Evolutionary conservation across 345 rosid species (phyloP), one percentile per base, ranked within the genome.

Genomic region (Clarkia xantiana): DNA sequence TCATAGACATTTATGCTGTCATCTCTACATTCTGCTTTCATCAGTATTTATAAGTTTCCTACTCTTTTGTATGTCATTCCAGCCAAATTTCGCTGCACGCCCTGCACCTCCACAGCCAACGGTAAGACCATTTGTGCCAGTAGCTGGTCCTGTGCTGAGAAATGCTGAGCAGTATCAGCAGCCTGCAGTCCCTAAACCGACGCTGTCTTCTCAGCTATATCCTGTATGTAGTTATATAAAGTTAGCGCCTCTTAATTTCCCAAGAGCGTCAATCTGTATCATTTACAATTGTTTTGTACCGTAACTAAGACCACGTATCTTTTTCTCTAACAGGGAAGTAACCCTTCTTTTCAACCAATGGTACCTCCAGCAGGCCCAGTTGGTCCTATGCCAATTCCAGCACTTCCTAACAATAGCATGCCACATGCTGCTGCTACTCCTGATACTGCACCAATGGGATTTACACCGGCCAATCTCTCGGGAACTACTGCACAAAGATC

Each of bases 91-190:
- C 54, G 63, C 73, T 51, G 70, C 85, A 50, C 51, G 74, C 39
- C 76, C 79, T 39, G 72, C 52, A 44, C 56, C 61, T 66, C 48
- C 69, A 55, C 88, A 84, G 70, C 76, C 76, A 49, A 48, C 77
- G 17, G 63, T 72, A 23, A 84, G 86, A 72, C 62, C 91, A 14
- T 93, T 93, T 56, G 72, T 84, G 59, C 99, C 99, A 62, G 73
- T 95, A 42, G 75, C 79, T 67, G 80, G 80, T 60, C 69, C 84
- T 64, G 78, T 68, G 51, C 77, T 84, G 67, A 82, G 66, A 71
- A 84, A 82, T 61, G 84, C 79, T 18, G 91, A 73, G 49, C 95
- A 82, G 63, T 93, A 78, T 63, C 95, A 87, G 75, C 95, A 80
- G 67, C 80, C 77, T 44, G 74, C 82, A 41, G 36, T 29, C 7